Base-by-base conservation (phyloP, 257 asterid species). In the Gardenia jasminoides region DNA sequence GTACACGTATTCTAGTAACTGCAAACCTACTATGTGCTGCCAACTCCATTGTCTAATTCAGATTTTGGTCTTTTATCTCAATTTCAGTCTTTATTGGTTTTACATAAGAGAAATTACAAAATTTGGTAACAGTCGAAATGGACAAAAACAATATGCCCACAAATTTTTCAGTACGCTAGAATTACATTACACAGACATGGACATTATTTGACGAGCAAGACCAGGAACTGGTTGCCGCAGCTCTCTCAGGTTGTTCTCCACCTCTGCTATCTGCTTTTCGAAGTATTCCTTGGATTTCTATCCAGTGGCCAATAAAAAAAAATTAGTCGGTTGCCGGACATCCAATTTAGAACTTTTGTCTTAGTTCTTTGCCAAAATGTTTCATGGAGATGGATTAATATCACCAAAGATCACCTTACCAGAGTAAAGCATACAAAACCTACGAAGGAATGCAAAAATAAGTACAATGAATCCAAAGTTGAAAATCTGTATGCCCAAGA, bases 131-230 rank as follows among this genome's bases (percentile, higher is more conserved):
- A 71, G 47, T 50, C 13, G 16, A 12, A 68, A 30, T 20, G 30
- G 52, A 30, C 1, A 59, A 4, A n/a, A 9, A 22, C 0, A 11
- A 0, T 56, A 31, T 17, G 19, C 6, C 15, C 26, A 64, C 76
- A 72, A 71, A 70, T 13, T 19, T n/a, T n/a, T 28, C 76, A 0
- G 64, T 52, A 69, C n/a, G 43, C 46, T 9, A 47, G 33, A 12
- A 70, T 28, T 80, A 81, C 41, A 66, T 82, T 83, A 90, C 39
- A 90, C 96, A 7, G 98, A 86, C 96, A 94, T 88, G 82, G 97
- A 87, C 98, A 94, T 91, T 73, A 94, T 94, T 88, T 94, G 97
- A 85, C 93, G 96, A 82, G 97, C 97, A 80, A 94, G 97, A 73
- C 89, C 88, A 4, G 98, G 97, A 84, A 91, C 97, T 81, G 92